Evolutionary conservation across 2,329 filamentous ascomycete species (phyloP), one percentile per base, ranked within the genome.

Genomic region (Hypomyces perniciosus): DNA sequence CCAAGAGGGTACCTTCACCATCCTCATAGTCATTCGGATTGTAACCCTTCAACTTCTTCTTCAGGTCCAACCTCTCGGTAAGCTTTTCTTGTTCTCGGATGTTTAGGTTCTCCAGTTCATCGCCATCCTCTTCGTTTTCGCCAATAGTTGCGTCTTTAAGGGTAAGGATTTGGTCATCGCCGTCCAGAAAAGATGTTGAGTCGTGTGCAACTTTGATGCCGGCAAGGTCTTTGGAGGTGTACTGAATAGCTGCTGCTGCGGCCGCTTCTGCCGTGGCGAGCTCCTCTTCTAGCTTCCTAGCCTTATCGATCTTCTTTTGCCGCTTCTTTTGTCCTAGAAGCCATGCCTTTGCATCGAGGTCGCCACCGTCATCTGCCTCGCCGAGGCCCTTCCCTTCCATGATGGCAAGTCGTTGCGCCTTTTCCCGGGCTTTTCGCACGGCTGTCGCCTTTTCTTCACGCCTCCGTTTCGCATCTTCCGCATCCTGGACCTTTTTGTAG

Each of bases 131-230:
- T 52, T 92, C 88, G 31, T 88, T 85, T 52, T 88, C 83, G 44
- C 90, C 81, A 49, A 99, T 89, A 1, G 88, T 89, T 1, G 87
- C 81, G 69, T 99, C 93, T 64, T 96, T 96, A n/a, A 99, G 78
- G 0, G 92, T 96, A 48, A 99, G 75, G 31, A 99, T 83, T 64
- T 97, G 90, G 53, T 96, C 91, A 53, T 88, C 84, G 13, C 81
- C 86, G 47, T 90, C 89, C 27, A 88, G 83, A 56, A 99, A 92
- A 26, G 88, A 81, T 4, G 81, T 81, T 52, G 91, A 70, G 65
- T 96, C 90, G 66, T 99, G 93, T 4, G 85, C 91, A 47, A 99
- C 92, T 65, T 89, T 93, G 60, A 99, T 84, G 35, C 92, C 93
- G 1, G 90, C 86, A 44, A 97, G 75, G 64, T 97, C 91, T 54